A percentile compares a stretch with the other conserved stretches of the same genome.
phyloP scores from a whole-genome alignment of 371 early-diverging fungal species.

The Synchytrium microbalum region DNA sequence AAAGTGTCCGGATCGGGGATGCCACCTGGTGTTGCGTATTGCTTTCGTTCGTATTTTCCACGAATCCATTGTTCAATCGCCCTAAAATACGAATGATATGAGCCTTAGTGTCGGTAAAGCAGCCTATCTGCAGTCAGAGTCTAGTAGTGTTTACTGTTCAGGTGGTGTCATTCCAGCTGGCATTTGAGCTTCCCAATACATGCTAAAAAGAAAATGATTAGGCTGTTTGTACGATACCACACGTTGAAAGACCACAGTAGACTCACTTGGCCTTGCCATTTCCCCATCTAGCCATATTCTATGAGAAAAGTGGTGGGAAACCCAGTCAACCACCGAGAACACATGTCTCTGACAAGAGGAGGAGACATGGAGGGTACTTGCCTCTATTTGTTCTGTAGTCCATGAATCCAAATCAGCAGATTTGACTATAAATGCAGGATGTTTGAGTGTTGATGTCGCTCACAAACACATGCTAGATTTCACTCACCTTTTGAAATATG shows the following conservation, averaged over 20 bases:
- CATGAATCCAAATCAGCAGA: constrained; percentile 87
- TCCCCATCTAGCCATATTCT: constrained; percentile 74
- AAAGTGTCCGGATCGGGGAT: constrained; percentile 66
- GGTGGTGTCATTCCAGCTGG: constrained; percentile 44
- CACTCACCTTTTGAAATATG: constrained; percentile 80
- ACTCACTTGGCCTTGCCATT: constrained; percentile 72
- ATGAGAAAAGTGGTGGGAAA: background rate
- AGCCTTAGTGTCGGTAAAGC: constrained; percentile 1
- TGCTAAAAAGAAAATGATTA: constrained; percentile 7
- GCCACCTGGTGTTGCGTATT: constrained; percentile 61
- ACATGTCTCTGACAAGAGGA: background rate
- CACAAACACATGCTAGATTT: constrained; percentile 2
- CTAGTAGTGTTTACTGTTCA: constrained; percentile 42
- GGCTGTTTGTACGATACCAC: background rate
- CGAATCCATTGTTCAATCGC: constrained; percentile 86
- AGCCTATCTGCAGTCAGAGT: background rate
- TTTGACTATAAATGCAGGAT: constrained; percentile 51
- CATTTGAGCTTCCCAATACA: constrained; percentile 38
- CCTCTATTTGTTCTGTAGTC: constrained; percentile 87
- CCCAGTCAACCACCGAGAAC: background rate
- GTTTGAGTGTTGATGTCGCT: background rate
- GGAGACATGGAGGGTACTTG: constrained; percentile 18
- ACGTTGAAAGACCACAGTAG: constrained; percentile 17
- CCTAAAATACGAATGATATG: constrained; percentile 24
- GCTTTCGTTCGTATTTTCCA: constrained; percentile 86